A percentile compares a stretch with the other conserved stretches of the same genome.
phyloP scores from a whole-genome alignment of 768 basidiomycete species.

The Inosperma sp. region DNA sequence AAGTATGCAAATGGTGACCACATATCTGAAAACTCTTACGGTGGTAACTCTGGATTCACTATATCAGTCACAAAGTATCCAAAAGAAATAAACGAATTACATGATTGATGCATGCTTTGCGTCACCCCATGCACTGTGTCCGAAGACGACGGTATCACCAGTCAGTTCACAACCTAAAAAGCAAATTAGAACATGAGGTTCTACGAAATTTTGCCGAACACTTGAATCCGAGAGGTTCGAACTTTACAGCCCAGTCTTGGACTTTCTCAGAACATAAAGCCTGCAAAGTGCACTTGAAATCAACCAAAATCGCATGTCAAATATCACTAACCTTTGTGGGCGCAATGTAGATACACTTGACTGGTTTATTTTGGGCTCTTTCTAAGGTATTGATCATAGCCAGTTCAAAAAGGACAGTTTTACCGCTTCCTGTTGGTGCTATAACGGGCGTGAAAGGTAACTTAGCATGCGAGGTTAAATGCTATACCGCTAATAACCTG shows the following conservation, averaged over 20 bases:
- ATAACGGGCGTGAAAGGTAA: slow-evolving; percentile 9
- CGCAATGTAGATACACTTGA: slow-evolving; percentile 86
- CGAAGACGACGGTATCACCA: slow-evolving; percentile 76
- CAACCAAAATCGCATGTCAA: not conserved
- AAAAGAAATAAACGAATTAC: slow-evolving; percentile 36
- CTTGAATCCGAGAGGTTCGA: slow-evolving; percentile 67
- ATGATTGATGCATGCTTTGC: slow-evolving; percentile 77
- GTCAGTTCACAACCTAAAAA: slow-evolving; percentile 79
- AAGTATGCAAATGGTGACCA: not conserved
- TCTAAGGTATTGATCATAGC: slow-evolving; percentile 74
- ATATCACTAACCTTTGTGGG: slow-evolving; percentile 69
- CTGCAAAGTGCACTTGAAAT: slow-evolving; percentile 33
- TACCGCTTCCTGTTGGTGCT: slow-evolving; percentile 97
- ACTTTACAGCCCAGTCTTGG: slow-evolving; percentile 81
- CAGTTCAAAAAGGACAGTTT: slow-evolving; percentile 92
- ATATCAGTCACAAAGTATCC: not conserved
- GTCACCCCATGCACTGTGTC: slow-evolving; percentile 64
- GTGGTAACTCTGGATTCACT: slow-evolving; percentile 61
- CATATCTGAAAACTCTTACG: slow-evolving; percentile 35
- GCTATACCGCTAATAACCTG: slow-evolving; percentile 69
- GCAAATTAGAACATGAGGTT: not conserved
- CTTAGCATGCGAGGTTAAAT: not conserved
- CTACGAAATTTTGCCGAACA: slow-evolving; percentile 42
- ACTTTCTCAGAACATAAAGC: slow-evolving; percentile 84
- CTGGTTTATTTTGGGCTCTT: slow-evolving; percentile 32